Evolutionary conservation across 257 asterid species (phyloP).

Genomic region (Nicotiana obtusifolia): DNA sequence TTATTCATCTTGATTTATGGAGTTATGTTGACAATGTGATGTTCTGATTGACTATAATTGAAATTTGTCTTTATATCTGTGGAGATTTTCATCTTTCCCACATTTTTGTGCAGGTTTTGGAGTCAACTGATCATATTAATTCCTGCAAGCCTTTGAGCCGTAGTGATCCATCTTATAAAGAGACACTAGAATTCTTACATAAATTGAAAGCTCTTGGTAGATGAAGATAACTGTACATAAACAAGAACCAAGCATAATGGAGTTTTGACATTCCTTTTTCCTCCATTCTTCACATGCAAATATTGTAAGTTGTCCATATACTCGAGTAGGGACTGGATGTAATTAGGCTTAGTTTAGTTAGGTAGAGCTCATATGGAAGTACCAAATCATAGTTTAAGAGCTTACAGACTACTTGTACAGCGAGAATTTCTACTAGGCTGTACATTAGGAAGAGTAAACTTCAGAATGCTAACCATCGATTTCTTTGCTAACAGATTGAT

Average conservation of each 20-base stretch:
- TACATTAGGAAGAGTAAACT: background rate
- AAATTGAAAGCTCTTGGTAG: slow-evolving; percentile 57
- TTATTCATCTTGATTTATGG: background rate
- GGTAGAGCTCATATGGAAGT: background rate
- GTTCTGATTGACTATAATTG: background rate
- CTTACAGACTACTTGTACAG: background rate
- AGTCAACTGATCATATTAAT: slow-evolving; percentile 92
- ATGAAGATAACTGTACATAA: slow-evolving; percentile 18
- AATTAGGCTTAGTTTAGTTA: background rate
- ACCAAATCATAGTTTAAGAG: background rate
- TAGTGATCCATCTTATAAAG: slow-evolving; percentile 78
- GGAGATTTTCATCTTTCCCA: background rate
- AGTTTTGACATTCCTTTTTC: background rate
- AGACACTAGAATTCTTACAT: slow-evolving; percentile 69
- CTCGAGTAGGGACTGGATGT: slow-evolving; percentile 1
- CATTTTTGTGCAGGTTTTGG: slow-evolving; percentile 61
- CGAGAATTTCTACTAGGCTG: background rate
- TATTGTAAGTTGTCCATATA: background rate
- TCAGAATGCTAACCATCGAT: background rate
- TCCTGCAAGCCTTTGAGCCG: slow-evolving; percentile 94
- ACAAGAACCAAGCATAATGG: background rate
- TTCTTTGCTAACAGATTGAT: background rate
- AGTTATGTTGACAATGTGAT: background rate
- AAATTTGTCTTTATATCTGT: background rate
- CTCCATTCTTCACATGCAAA: background rate